phyloP scores from a whole-genome alignment of 768 basidiomycete species.

The Udeniomyces megalosporus region DNA sequence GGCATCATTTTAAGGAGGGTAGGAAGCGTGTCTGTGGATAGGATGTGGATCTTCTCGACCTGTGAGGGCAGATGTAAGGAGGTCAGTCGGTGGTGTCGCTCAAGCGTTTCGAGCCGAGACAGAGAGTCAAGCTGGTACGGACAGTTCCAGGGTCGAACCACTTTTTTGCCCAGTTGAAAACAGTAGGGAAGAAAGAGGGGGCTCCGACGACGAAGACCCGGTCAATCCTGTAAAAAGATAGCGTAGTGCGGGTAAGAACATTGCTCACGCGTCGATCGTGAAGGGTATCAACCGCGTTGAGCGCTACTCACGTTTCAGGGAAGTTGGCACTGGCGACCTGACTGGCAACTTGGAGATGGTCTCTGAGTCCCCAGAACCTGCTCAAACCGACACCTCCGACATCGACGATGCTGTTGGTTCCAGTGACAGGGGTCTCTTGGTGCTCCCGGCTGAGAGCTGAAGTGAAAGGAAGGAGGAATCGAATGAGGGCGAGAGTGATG shows the following conservation, averaged over 20 bases:
- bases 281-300: too few relatives aligned
- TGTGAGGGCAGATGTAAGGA: neutral
- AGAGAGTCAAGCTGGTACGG: neutral
- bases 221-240: neutral
- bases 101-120: too few relatives aligned
- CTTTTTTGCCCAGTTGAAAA: slow-evolving; percentile 17
- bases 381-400: slow-evolving; percentile 12
- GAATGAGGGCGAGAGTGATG: slow-evolving; percentile 14
- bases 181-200: slow-evolving; percentile 17
- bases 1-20: slow-evolving; percentile 10
- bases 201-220: slow-evolving; percentile 16
- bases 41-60: slow-evolving; percentile 17
- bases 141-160: slow-evolving; percentile 11
- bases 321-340: slow-evolving; percentile 17
- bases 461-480: slow-evolving; percentile 13
- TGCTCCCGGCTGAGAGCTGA: neutral
- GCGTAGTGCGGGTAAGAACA: neutral
- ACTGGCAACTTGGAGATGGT: slow-evolving; percentile 15
- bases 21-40: neutral
- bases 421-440: neutral
- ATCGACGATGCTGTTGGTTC: slow-evolving; percentile 14
- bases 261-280: neutral
- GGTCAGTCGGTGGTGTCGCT: too few relatives aligned
- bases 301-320: slow-evolving; percentile 12
- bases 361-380: slow-evolving; percentile 11